A percentile compares a stretch with the other conserved stretches of the same genome.
These are phyloP conservation scores for Brassica cretica DNA, from an alignment of 345 rosid species.

Conservation along the genomic window DNA sequence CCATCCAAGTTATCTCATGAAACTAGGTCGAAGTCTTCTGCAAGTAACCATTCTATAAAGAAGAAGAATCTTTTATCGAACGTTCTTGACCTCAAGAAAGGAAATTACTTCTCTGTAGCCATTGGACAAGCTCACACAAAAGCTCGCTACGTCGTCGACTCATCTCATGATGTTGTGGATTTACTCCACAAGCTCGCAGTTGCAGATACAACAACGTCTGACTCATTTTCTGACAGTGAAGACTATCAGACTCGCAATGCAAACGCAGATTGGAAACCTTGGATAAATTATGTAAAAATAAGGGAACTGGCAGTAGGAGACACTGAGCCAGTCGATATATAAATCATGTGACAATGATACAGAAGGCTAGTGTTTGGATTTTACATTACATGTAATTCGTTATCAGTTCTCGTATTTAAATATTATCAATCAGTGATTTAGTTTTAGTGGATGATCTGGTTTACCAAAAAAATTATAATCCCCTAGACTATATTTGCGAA, in stretches of 20 bases:
- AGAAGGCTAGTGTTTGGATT: not conserved
- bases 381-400: not conserved
- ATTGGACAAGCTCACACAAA: conserved; percentile 63
- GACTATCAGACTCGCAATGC: not conserved
- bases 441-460: not conserved
- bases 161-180: conserved; percentile 65
- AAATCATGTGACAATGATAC: not conserved
- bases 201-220: conserved; percentile 11
- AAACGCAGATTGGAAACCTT: not conserved
- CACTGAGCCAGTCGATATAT: not conserved
- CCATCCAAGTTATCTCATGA: conserved; percentile 14
- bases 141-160: conserved; percentile 60
- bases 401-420: not conserved
- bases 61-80: conserved; percentile 59
- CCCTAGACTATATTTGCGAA: too few species aligned
- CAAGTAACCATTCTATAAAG: conserved; percentile 27
- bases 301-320: conserved; percentile 6
- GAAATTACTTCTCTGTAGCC: conserved; percentile 85
- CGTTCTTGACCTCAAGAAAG: conserved; percentile 82
- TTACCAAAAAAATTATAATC: not conserved
- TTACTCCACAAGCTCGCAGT: conserved; percentile 58
- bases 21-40: conserved; percentile 37
- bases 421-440: not conserved
- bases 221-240: not conserved
- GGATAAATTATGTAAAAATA: not conserved